phyloP scores from a whole-genome alignment of 176 grass and related monocot species.

The Secale cereale region DNA sequence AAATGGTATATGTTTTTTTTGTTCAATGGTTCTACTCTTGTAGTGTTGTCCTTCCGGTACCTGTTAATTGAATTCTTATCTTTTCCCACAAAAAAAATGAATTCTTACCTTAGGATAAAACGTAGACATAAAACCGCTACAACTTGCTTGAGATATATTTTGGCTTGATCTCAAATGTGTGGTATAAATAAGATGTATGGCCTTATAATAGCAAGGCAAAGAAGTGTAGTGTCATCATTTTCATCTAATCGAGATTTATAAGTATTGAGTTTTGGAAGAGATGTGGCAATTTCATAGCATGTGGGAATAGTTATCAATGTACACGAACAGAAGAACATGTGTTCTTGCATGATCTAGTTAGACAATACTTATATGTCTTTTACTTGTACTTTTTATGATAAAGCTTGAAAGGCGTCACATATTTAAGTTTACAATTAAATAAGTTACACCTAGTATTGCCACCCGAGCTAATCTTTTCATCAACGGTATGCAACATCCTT shows the following conservation, averaged over 20 bases:
- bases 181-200: not conserved
- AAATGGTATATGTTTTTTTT: too few species aligned
- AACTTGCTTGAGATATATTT: too few species aligned
- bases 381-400: not conserved
- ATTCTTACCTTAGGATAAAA: not conserved
- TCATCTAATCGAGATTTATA: not conserved
- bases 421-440: not conserved
- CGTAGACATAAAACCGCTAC: not conserved
- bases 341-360: not conserved
- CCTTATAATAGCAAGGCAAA: not conserved
- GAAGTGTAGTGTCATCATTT: not conserved
- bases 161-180: not conserved
- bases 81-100: too few species aligned
- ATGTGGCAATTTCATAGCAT: not conserved
- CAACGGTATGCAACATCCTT: too few species aligned
- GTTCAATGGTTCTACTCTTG: too few species aligned
- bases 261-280: not conserved
- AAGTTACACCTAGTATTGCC: not conserved
- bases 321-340: not conserved
- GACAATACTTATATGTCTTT: not conserved
- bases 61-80: not conserved
- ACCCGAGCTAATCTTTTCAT: not conserved
- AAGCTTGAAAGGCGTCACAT: not conserved
- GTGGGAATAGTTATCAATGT: not conserved
- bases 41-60: too few species aligned